Percentiles rank a stretch among this genome's conserved stretches.
These are phyloP conservation scores for Pseudozyma hubeiensis DNA, from an alignment of 1,284 basidiomycete genomes.

Conservation along the genomic window DNA sequence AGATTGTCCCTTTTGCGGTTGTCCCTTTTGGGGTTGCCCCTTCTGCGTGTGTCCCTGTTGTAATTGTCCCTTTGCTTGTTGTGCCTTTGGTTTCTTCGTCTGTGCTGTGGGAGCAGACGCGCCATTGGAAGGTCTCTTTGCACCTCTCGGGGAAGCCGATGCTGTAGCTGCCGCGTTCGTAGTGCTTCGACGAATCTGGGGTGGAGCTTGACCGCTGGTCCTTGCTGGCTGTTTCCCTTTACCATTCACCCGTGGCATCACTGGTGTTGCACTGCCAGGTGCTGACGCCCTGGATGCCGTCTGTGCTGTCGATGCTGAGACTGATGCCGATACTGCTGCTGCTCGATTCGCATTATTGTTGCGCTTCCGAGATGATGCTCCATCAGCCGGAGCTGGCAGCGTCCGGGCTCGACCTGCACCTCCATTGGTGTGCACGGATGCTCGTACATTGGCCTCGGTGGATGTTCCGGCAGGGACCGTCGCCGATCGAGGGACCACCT, in stretches of 20 bases:
- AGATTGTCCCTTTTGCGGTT: too few relatives aligned
- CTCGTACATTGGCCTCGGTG: too few relatives aligned
- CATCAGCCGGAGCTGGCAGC: too few relatives aligned
- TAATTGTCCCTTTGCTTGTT: conserved; percentile 1
- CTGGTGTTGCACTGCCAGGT: too few relatives aligned
- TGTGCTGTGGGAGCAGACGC: background rate
- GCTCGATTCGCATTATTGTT: background rate
- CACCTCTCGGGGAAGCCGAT: background rate
- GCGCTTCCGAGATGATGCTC: too few relatives aligned
- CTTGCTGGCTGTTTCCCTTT: conserved; percentile 2
- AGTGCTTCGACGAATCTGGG: conserved; percentile 20
- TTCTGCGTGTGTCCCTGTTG: too few relatives aligned
- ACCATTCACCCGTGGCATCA: background rate
- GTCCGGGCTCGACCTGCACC: too few relatives aligned
- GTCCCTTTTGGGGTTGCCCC: too few relatives aligned
- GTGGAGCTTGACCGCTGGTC: conserved; percentile 12
- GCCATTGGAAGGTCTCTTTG: conserved; percentile 17
- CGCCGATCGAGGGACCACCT: conserved; percentile 3
- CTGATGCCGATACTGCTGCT: background rate
- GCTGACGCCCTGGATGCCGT: background rate
- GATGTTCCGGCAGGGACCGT: conserved; percentile 2
- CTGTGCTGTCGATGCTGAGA: background rate
- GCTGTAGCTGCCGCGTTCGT: background rate
- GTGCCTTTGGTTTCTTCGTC: conserved; percentile 11
- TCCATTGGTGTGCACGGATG: too few relatives aligned